Conservation (phyloP, 441 rosid species). For the Theobroma grandiflorum region DNA sequence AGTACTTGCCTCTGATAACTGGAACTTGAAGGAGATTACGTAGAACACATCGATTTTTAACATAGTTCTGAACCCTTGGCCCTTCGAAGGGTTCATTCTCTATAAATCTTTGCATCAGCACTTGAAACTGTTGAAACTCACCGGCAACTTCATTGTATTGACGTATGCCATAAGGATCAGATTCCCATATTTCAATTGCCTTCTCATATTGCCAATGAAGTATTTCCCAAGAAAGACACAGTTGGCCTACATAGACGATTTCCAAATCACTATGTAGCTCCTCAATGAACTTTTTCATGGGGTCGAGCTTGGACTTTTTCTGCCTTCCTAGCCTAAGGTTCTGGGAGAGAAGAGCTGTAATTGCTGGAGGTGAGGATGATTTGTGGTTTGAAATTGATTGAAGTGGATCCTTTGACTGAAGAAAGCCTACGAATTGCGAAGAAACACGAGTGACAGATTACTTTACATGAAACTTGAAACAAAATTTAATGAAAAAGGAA, state of each 20-base stretch:
- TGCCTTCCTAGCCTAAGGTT: slow-evolving; percentile 53
- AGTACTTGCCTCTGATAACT: slow-evolving; percentile 70
- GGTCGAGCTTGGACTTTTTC: slow-evolving; percentile 58
- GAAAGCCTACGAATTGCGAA: slow-evolving; percentile 60
- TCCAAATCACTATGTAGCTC: slow-evolving; percentile 79
- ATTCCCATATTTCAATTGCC: slow-evolving; percentile 73
- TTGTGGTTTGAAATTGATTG: slow-evolving; percentile 48
- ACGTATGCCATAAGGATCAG: slow-evolving; percentile 58
- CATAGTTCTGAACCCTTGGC: slow-evolving; percentile 77
- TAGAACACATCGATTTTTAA: slow-evolving; percentile 69
- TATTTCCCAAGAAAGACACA: slow-evolving; percentile 97
- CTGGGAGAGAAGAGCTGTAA: slow-evolving; percentile 55
- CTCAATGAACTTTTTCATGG: slow-evolving; percentile 55
- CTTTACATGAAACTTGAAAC: slow-evolving; percentile 19
- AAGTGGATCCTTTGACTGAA: slow-evolving; percentile 70
- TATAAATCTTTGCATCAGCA: slow-evolving; percentile 81
- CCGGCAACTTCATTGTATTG: slow-evolving; percentile 83
- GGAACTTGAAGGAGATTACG: slow-evolving; percentile 96
- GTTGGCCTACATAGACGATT: slow-evolving; percentile 87
- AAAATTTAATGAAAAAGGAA: slow-evolving; percentile 18
- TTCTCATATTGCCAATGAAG: slow-evolving; percentile 94
- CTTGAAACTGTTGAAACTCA: slow-evolving; percentile 92
- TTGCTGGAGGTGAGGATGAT: slow-evolving; percentile 41
- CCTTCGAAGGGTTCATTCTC: slow-evolving; percentile 87
- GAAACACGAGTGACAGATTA: slow-evolving; percentile 15